phyloP scores from a whole-genome alignment of 257 asterid genomes.

The Phtheirospermum japonicum region DNA sequence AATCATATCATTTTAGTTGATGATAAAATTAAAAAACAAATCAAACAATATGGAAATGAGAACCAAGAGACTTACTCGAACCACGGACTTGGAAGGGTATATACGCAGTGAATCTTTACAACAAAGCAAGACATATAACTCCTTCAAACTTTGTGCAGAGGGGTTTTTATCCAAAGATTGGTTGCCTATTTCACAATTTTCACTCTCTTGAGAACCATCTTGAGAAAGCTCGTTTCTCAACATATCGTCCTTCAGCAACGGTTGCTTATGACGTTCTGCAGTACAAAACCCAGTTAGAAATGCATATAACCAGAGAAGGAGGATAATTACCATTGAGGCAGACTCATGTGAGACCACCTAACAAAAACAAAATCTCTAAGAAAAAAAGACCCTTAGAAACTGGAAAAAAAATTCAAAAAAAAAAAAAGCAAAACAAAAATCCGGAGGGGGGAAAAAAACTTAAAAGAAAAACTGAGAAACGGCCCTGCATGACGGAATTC shows the following conservation, averaged over 20 bases:
- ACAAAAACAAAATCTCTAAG: too few species aligned
- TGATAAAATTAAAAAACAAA: constrained; percentile 13
- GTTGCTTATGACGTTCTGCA: constrained; percentile 46
- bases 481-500: too few species aligned
- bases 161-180: constrained; percentile 36
- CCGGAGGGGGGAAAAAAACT: too few species aligned
- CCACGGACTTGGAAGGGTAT: constrained; percentile 58
- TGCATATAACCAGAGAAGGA: constrained; percentile 25
- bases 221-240: constrained; percentile 37
- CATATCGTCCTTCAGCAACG: constrained; percentile 35
- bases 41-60: constrained; percentile 20
- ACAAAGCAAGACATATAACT: constrained; percentile 59
- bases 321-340: constrained; percentile 4
- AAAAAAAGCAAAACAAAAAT: too few species aligned
- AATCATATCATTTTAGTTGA: constrained; percentile 26
- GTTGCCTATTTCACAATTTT: constrained; percentile 36
- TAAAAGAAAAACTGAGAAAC: too few species aligned
- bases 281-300: constrained; percentile 25
- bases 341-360: too few species aligned
- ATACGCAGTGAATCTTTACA: constrained; percentile 54
- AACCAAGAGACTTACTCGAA: constrained; percentile 51
- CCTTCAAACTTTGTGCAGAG: constrained; percentile 40
- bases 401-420: too few species aligned
- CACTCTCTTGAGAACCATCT: constrained; percentile 35
- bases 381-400: too few species aligned